phyloP scores from a whole-genome alignment of 495 filamentous ascomycete genomes.

The Cladorrhinum samala region DNA sequence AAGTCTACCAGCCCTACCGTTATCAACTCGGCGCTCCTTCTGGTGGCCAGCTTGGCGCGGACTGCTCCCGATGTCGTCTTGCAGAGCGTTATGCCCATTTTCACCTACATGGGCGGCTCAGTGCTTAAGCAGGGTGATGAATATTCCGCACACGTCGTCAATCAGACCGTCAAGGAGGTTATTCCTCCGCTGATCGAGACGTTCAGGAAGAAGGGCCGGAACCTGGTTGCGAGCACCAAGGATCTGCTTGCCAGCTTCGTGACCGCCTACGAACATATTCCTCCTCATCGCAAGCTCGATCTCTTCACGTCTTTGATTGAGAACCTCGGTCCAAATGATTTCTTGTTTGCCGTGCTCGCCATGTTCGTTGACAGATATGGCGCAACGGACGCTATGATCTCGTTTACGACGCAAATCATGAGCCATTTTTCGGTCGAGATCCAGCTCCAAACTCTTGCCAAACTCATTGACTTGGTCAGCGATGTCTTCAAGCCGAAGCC shows the following conservation, averaged over 20 bases:
- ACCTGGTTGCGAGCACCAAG: constrained; percentile 69
- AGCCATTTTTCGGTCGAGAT: constrained; percentile 53
- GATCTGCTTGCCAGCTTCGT: constrained; percentile 89
- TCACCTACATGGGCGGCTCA: constrained; percentile 92
- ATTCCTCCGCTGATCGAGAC: constrained; percentile 87
- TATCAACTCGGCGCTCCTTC: constrained; percentile 83
- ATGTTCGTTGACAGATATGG: constrained; percentile 69
- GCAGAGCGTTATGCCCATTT: constrained; percentile 97
- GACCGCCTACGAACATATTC: constrained; percentile 91
- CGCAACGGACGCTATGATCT: constrained; percentile 39
- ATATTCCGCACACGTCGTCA: constrained; percentile 89
- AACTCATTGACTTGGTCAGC: constrained; percentile 61
- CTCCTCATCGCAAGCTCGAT: constrained; percentile 69
- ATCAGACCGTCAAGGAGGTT: constrained; percentile 80
- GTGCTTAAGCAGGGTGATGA: constrained; percentile 87
- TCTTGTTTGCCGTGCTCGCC: constrained; percentile 63
- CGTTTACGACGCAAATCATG: constrained; percentile 51
- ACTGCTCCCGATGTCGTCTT: constrained; percentile 83
- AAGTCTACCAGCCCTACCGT: constrained; percentile 82
- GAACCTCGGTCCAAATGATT: constrained; percentile 77
- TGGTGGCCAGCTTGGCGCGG: constrained; percentile 75
- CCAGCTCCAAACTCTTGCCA: constrained; percentile 64
- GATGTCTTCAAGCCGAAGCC: constrained; percentile 70
- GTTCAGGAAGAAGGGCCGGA: constrained; percentile 68
- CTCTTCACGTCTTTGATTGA: constrained; percentile 75